phyloP scores from a whole-genome alignment of 2,329 filamentous ascomycete genomes.

The Fusarium tupiense region DNA sequence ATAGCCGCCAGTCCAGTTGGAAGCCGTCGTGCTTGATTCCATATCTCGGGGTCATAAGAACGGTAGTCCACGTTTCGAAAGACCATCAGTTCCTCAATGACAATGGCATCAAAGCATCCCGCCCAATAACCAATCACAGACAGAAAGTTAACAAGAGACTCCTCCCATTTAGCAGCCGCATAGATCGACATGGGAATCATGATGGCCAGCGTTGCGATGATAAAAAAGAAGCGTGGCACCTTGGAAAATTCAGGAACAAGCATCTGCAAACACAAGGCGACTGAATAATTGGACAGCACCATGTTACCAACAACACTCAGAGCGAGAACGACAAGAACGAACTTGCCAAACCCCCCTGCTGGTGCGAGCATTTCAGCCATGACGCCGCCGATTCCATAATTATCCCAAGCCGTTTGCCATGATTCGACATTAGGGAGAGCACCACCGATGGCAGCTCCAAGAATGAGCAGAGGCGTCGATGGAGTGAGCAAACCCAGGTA shows the following conservation, averaged over 20 bases:
- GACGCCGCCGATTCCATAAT: constrained; percentile 46
- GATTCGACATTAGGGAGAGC: constrained; percentile 44
- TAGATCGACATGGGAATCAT: constrained; percentile 55
- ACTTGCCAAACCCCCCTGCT: constrained; percentile 48
- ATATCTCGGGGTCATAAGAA: constrained; percentile 53
- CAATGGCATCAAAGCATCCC: constrained; percentile 54
- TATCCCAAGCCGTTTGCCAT: constrained; percentile 45
- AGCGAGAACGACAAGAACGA: constrained; percentile 46
- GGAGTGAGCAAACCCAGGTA: constrained; percentile 60
- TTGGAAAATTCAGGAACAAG: constrained; percentile 52
- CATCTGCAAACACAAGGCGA: constrained; percentile 54
- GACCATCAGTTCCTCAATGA: constrained; percentile 55
- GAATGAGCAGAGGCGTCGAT: constrained; percentile 49
- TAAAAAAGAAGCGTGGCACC: constrained; percentile 56
- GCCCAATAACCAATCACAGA: constrained; percentile 59
- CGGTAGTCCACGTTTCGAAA: constrained; percentile 54
- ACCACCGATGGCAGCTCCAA: constrained; percentile 53
- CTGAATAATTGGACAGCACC: constrained; percentile 52
- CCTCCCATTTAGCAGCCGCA: constrained; percentile 54
- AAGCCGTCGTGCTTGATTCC: constrained; percentile 55
- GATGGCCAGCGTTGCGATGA: constrained; percentile 52
- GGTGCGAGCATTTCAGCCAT: constrained; percentile 47
- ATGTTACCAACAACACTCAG: constrained; percentile 53
- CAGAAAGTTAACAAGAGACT: constrained; percentile 56
- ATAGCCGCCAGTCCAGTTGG: constrained; percentile 56